Conservation (phyloP, 495 filamentous ascomycete genomes). For the Hypomontagnella monticulosa region DNA sequence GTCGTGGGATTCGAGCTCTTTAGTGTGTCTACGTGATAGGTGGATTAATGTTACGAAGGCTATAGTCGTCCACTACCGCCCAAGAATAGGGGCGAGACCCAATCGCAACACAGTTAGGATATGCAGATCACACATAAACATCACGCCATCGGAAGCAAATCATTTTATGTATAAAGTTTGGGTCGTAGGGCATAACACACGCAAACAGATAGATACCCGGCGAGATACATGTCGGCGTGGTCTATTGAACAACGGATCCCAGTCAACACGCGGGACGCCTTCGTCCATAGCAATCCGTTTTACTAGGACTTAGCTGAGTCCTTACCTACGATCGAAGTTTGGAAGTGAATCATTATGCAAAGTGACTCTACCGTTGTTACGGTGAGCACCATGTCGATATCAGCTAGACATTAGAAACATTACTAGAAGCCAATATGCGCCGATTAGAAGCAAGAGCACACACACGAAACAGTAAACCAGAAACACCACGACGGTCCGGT, state of each 20-base stretch:
- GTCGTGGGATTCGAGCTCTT: constrained; percentile 65
- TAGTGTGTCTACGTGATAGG: background rate
- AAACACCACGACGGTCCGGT: constrained; percentile 30
- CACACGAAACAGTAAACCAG: constrained; percentile 29
- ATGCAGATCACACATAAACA: no score
- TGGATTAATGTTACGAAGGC: background rate
- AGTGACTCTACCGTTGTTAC: no score
- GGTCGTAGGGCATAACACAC: no score
- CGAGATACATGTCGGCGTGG: no score
- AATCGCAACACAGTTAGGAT: no score
- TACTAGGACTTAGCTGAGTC: background rate
- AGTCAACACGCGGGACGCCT: background rate
- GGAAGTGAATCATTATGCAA: constrained; percentile 3
- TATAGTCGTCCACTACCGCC: background rate
- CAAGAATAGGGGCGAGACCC: no score
- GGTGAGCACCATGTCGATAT: background rate
- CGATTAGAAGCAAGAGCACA: constrained; percentile 16
- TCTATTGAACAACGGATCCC: no score
- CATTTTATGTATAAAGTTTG: no score
- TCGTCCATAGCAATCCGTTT: background rate
- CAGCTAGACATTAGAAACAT: background rate
- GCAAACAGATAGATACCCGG: no score
- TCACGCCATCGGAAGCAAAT: no score
- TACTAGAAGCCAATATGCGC: background rate
- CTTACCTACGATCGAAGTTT: background rate